Percentiles rank a stretch among this genome's conserved stretches.
Evolutionary conservation across 805 yeast genomes (phyloP).

Genomic region (Candida andamanensis): DNA sequence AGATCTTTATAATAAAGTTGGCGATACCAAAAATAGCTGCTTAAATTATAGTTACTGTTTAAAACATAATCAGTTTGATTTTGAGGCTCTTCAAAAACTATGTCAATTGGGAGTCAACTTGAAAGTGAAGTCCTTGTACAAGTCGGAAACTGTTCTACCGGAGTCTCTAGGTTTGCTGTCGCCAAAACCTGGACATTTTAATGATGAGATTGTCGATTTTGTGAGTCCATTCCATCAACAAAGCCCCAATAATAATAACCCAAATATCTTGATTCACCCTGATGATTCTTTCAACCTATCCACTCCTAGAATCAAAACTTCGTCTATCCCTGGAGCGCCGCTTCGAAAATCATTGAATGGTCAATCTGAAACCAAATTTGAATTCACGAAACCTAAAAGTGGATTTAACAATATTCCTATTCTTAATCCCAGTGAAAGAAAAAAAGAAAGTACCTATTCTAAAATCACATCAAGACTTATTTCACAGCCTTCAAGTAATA

Average conservation of each 20-base stretch:
- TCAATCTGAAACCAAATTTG: constrained; percentile 13
- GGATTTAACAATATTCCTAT: too few relatives aligned
- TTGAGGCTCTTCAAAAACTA: constrained; percentile 80
- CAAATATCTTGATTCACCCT: constrained; percentile 1
- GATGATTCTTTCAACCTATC: constrained; percentile 15
- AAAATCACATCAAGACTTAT: constrained; percentile 45
- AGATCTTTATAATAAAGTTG: constrained; percentile 52
- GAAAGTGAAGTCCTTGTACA: constrained; percentile 52
- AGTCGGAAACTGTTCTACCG: constrained; percentile 13
- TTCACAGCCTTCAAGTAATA: constrained; percentile 29
- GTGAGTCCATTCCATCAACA: constrained; percentile 3
- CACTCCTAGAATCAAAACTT: constrained; percentile 23
- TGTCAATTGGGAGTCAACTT: constrained; percentile 68
- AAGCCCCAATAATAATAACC: constrained; percentile 4
- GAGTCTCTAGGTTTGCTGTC: constrained; percentile 2
- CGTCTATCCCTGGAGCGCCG: constrained; percentile 34
- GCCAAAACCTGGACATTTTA: background rate
- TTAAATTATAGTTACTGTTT: constrained; percentile 65
- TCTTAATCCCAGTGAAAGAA: constrained; percentile 19
- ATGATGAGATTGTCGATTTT: background rate
- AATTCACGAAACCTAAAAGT: constrained; percentile 28
- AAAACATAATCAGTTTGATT: constrained; percentile 70
- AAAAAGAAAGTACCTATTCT: constrained; percentile 33
- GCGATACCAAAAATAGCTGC: constrained; percentile 61
- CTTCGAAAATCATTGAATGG: constrained; percentile 21